Base-by-base conservation (phyloP, 1,284 basidiomycete species). In the Amylostereum areolatum region DNA sequence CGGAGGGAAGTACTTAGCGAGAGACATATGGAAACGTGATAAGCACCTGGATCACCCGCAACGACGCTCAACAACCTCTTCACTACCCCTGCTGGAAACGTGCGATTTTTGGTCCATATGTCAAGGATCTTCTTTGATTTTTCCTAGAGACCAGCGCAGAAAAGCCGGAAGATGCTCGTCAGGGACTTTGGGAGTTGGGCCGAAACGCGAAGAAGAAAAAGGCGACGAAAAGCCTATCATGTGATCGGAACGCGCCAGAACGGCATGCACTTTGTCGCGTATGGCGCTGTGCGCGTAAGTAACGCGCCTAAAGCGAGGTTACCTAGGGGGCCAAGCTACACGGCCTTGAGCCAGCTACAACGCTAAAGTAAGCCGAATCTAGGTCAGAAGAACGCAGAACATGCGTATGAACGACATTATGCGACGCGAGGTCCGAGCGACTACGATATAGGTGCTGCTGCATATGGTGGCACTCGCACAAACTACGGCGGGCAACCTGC, bases 121-220 rank as follows among this genome's bases (percentile, higher is more conserved):
- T 96, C 94, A 69, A 93, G 79, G 62, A 97, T 83, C 71, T 96
- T 97, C 75, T 87, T 86, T 46, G 89, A 80, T 71, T 97, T 97
- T 74, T 96, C 94, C 93, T 97, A 75, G 66, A 61, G 62, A 56
- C 25, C 55, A 47, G 63, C 53, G 52, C 52, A 59, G 50, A 57
- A 51, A 47, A 49, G 59, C 61, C 59, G 66, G 62, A 61, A 63
- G 59, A 48, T 59, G 54, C 59, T 70, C 56, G 69, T 72, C 60
- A 75, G 76, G 68, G 57, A 49, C 53, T 49, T 52, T 62, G 57
- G 61, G 57, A 53, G 55, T 57, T 45, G 48, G 50, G 33, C 50
- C 46, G 42, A 49, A 44, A 50, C 43, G 40, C 56, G 54, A 57
- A 57, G 55, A 63, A 56, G 55, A 57, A n/a, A 51, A 51, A 56